phyloP scores from a whole-genome alignment of 352 stramenopile genomes.

The Globisporangium cylindrosporum region DNA sequence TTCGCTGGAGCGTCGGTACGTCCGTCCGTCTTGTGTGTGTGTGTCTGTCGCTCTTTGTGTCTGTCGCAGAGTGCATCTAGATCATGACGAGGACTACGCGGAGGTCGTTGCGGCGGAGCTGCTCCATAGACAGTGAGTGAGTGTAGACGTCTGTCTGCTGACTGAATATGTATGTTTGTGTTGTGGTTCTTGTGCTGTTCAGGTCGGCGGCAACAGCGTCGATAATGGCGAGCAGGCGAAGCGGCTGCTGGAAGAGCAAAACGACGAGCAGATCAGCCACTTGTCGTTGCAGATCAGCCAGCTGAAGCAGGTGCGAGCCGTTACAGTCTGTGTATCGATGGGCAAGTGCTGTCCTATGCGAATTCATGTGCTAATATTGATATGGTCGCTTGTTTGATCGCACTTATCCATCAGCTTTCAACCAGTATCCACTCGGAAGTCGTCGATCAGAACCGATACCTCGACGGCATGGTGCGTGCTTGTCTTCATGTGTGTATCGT shows the following conservation, averaged over 20 bases:
- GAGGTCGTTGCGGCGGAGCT: background rate
- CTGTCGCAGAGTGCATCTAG: no score
- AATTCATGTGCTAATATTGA: background rate
- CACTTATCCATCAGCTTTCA: conserved; percentile 44
- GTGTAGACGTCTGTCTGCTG: background rate
- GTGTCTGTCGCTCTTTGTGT: background rate
- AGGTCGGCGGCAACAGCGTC: conserved; percentile 31
- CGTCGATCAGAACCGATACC: conserved; percentile 76
- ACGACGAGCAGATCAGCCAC: conserved; percentile 87
- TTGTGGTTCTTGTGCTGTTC: background rate
- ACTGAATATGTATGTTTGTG: background rate
- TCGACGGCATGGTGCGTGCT: conserved; percentile 71
- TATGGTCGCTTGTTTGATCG: conserved; percentile 5
- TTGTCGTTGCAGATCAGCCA: conserved; percentile 85
- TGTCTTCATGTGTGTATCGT: background rate
- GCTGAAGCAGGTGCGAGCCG: conserved; percentile 64
- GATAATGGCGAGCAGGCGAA: conserved; percentile 79
- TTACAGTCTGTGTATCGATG: background rate
- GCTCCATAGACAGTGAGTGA: background rate
- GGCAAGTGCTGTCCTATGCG: background rate
- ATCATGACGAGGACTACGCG: background rate
- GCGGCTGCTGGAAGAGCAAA: conserved; percentile 80
- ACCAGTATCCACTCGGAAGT: conserved; percentile 79
- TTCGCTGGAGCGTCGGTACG: conserved; percentile 60
- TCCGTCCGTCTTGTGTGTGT: background rate